These are phyloP conservation scores for Coemansia sp. DNA, from an alignment of 192 early-diverging fungal genomes.

Conservation along the genomic window DNA sequence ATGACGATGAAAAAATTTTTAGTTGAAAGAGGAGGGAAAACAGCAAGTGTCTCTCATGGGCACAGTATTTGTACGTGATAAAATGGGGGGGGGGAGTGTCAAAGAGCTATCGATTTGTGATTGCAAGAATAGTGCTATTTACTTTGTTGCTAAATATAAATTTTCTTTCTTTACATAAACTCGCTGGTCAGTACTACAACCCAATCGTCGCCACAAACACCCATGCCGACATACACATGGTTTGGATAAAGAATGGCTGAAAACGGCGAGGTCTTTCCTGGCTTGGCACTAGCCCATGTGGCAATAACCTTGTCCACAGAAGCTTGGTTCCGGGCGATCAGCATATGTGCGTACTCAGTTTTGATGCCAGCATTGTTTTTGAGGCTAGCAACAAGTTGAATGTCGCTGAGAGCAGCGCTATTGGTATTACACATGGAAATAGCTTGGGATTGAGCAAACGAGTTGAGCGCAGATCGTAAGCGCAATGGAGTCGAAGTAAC, in stretches of 20 bases:
- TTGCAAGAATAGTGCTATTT: neutral
- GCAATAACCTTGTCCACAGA: neutral
- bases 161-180: conserved; percentile 1
- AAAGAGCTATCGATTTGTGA: neutral
- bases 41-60: neutral
- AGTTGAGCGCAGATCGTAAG: conserved; percentile 14
- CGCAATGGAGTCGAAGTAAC: conserved; percentile 8
- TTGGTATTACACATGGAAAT: conserved; percentile 8
- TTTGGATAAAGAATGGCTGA: conserved; percentile 2
- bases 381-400: neutral
- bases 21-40: neutral
- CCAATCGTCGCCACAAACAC: conserved; percentile 12
- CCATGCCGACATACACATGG: conserved; percentile 19
- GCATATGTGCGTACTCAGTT: neutral
- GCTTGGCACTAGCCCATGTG: neutral
- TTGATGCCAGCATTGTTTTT: neutral
- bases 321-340: neutral
- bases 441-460: conserved; percentile 14
- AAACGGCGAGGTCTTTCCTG: neutral
- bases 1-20: neutral
- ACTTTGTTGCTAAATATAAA: neutral
- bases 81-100: neutral
- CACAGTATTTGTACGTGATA: neutral
- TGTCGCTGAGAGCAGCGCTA: neutral
- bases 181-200: conserved; percentile 18